Base-by-base conservation (phyloP, 2,329 filamentous ascomycete species). In the Aspergillus ustus region DNA sequence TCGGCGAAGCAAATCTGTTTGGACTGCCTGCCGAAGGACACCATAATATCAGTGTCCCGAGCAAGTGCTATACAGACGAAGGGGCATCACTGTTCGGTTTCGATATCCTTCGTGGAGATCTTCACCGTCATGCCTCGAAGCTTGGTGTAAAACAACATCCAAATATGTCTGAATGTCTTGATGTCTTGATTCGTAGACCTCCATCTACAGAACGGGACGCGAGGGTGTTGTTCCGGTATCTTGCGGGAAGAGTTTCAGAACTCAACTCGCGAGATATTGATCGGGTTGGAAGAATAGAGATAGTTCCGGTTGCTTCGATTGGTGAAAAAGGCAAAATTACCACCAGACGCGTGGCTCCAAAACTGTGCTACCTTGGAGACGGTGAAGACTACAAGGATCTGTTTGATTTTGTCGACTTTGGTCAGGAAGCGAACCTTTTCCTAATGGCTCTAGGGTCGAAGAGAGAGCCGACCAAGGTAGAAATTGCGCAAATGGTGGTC, bases 341-440 rank as follows among this genome's bases (percentile, higher is more conserved):
- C 51, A 68, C 85, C 50, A 79, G 82, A 67, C 84, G 87, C 67
- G 83, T 93, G 49, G 83, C 86, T 17, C 94, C 95, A 5, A 85
- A 84, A 50, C 83, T 88, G 45, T 93, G 90, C 65, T 99, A 97
- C 74, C 83, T 99, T 2, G 95, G 95, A 8, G 82, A 85, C 37
- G 82, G 84, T 56, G 81, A 86, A 59, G 84, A 89, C 67, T 99
- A 96, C 70, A 90, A 87, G 11, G 91, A 96, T 34, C 96, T 99
- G 34, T 97, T 99, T 67, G 93, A 98, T 73, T 99, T 97, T 76
- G 93, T 98, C 15, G 91, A 98, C 73, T 99, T 97, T 78, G 93
- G 94, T 0, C 80, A 84, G 37, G 89, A 94, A 72, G 94, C 92
- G 2, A 98, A 98, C 70, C 83, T 90, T 0, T 99, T 99, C 71